Base-by-base conservation (phyloP, 108 stramenopile species). In the Mayamaea pseudoterrestris region DNA sequence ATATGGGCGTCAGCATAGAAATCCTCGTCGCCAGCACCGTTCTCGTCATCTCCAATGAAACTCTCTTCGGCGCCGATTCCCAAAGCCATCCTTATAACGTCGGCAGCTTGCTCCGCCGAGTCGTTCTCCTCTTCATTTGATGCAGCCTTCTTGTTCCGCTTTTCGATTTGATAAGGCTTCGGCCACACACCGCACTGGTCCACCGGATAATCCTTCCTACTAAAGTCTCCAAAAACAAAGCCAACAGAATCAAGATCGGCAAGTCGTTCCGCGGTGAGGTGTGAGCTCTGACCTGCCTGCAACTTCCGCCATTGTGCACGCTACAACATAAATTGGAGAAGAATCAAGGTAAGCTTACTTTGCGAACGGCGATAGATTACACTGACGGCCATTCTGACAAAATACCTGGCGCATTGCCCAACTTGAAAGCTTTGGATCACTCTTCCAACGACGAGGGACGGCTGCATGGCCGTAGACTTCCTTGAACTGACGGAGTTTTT, bases 341-440 rank as follows among this genome's bases (percentile, higher is more conserved):
- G 9, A 76, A 66, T 9, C 55, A 28, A 46, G 55, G 58, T 43
- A 61, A 21, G 2, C 59, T 55, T 27, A 55, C 14, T 49, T 50
- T 9, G 1, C 41, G 24, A 41, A 55, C 56, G 55, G 59, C 65
- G 6, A 25, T 36, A 0, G 44, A 14, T 9, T 69, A 32, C 16
- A 35, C 32, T 12, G 31, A 17, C 5, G 12, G 31, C 49, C 32
- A 24, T 3, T 31, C 32, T n/a, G 25, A 16, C 35, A 25, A 55
- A 9, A 37, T 30, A 30, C 55, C 57, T 78, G 76, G 22, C 52
- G 52, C 60, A 63, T 69, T 5, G 71, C 69, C 76, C 76, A 78
- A 6, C 41, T 41, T 4, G 66, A 72, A 1, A 78, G 29, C 25
- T 65, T 57, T 0, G 48, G 61, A 46, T 64, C 56, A 0, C 53